Evolutionary conservation across 2,329 filamentous ascomycete species (phyloP).

Genomic region (Fusarium continuum): DNA sequence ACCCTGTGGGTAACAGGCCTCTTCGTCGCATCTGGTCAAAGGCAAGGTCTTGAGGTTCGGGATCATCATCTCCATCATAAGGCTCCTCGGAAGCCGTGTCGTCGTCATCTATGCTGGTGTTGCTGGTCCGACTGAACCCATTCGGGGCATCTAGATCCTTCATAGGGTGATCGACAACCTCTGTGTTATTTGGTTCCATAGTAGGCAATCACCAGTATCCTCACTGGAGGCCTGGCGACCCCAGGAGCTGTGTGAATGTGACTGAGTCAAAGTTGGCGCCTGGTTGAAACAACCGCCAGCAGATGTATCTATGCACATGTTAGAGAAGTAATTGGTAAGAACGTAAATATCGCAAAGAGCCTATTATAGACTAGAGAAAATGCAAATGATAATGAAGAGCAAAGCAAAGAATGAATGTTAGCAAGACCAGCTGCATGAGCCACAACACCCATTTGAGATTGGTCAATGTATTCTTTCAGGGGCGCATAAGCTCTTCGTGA

Average conservation of each 20-base stretch:
- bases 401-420: slow-evolving; percentile 5
- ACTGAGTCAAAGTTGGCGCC: slow-evolving; percentile 1
- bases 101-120: slow-evolving; percentile 45
- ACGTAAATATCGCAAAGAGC: not conserved
- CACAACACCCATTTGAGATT: not conserved
- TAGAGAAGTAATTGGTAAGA: not conserved
- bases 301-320: slow-evolving; percentile 5
- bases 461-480: slow-evolving; percentile 1
- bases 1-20: slow-evolving; percentile 73
- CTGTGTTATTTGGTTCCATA: slow-evolving; percentile 48
- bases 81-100: slow-evolving; percentile 48
- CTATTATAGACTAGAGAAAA: not conserved
- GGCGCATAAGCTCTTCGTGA: not conserved
- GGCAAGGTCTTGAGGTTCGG: slow-evolving; percentile 51
- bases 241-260: slow-evolving; percentile 26
- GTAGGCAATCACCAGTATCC: not conserved
- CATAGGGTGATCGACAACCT: slow-evolving; percentile 56
- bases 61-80: slow-evolving; percentile 49
- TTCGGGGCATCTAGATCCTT: slow-evolving; percentile 50
- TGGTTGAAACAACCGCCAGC: not conserved
- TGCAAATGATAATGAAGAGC: not conserved
- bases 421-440: slow-evolving; percentile 3
- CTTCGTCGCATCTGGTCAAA: slow-evolving; percentile 53
- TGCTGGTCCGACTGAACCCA: slow-evolving; percentile 29
- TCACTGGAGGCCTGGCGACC: slow-evolving; percentile 32